Conservation (phyloP, 768 basidiomycete genomes). For the Amyloporia xantha region DNA sequence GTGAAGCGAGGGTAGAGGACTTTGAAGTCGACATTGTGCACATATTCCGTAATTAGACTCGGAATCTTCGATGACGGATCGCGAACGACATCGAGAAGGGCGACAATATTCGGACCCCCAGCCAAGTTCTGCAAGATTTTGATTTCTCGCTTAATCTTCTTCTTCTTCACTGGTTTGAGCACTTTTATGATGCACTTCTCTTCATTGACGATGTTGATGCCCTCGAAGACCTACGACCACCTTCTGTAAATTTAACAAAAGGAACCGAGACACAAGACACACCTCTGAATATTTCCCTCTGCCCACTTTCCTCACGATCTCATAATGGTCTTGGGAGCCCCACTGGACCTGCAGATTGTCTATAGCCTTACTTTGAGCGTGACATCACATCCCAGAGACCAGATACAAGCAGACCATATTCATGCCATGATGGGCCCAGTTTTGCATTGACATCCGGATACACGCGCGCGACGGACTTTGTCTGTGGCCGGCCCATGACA, state of each 20-base stretch:
- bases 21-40: slow-evolving; percentile 98
- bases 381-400: no score
- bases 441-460: slow-evolving; percentile 86
- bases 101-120: slow-evolving; percentile 92
- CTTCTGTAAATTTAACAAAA: neutral
- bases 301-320: slow-evolving; percentile 95
- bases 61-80: slow-evolving; percentile 97
- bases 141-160: slow-evolving; percentile 99
- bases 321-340: slow-evolving; percentile 96
- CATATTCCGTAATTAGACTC: slow-evolving; percentile 94
- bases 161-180: slow-evolving; percentile 98
- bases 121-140: slow-evolving; percentile 96
- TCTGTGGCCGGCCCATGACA: slow-evolving; percentile 62
- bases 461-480: slow-evolving; percentile 78
- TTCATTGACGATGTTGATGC: slow-evolving; percentile 83
- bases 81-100: slow-evolving; percentile 90
- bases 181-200: slow-evolving; percentile 99
- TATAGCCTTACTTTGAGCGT: slow-evolving; percentile 26
- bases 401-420: slow-evolving; percentile 65
- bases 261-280: neutral
- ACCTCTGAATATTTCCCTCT: slow-evolving; percentile 96
- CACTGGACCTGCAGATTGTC: slow-evolving; percentile 97
- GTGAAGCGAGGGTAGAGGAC: slow-evolving; percentile 92
- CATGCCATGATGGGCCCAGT: slow-evolving; percentile 88
- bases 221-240: slow-evolving; percentile 73